Percentiles rank a stretch among this genome's conserved stretches.
Evolutionary conservation across 192 early-diverging fungal genomes (phyloP).

Genomic region (Hyaloraphidium curvatum): DNA sequence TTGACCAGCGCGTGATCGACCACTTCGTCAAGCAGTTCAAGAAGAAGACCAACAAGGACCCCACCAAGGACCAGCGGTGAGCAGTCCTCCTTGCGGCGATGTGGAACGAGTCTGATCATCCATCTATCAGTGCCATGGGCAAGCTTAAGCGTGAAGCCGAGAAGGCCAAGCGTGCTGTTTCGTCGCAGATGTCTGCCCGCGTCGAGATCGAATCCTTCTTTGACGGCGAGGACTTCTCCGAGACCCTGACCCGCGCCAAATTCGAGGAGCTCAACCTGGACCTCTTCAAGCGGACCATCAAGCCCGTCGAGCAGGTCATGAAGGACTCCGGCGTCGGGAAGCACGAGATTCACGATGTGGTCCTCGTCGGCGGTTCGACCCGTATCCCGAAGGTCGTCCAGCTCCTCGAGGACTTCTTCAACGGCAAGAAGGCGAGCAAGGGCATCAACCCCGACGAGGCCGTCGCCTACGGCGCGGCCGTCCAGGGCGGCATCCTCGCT

Average conservation of each 20-base stretch:
- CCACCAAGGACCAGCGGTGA: constrained; percentile 57
- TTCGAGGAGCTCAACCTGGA: constrained; percentile 90
- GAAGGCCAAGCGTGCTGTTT: constrained; percentile 92
- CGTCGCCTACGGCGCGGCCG: constrained; percentile 93
- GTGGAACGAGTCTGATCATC: no score
- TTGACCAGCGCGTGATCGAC: constrained; percentile 85
- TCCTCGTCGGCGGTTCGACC: constrained; percentile 93
- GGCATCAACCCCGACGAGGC: constrained; percentile 98
- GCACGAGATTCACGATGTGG: constrained; percentile 82
- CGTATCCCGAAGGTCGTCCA: constrained; percentile 95
- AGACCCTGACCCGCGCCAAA: constrained; percentile 88
- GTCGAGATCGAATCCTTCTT: constrained; percentile 84
- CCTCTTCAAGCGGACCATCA: constrained; percentile 81
- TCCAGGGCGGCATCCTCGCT: constrained; percentile 79
- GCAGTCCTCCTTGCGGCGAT: no score
- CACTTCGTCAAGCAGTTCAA: constrained; percentile 73
- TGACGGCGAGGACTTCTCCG: constrained; percentile 74
- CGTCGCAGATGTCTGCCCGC: constrained; percentile 77
- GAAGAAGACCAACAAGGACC: constrained; percentile 72
- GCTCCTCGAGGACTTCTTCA: constrained; percentile 83
- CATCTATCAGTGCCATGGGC: constrained; percentile 82
- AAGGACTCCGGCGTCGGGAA: constrained; percentile 77
- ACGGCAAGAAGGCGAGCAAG: constrained; percentile 91
- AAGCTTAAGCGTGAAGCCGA: constrained; percentile 88
- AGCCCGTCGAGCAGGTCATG: constrained; percentile 83